A percentile compares a stretch with the other conserved stretches of the same genome.
phyloP scores from a whole-genome alignment of 495 filamentous ascomycete genomes.

The Haplographium delicatum region DNA sequence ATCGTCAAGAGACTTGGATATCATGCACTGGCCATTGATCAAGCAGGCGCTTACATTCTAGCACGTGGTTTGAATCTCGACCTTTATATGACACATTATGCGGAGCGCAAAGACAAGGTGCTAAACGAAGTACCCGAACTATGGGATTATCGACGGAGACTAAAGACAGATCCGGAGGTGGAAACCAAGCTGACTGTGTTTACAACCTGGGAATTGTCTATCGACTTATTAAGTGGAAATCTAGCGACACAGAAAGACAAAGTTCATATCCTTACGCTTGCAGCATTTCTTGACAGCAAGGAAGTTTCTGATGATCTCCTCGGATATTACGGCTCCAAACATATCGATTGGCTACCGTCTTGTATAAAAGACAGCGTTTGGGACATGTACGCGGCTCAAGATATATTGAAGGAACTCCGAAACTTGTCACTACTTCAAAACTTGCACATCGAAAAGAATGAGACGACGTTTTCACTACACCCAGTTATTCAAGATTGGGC shows the following conservation, averaged over 20 bases:
- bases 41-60: slow-evolving; percentile 29
- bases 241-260: slow-evolving; percentile 4
- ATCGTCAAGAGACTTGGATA: slow-evolving; percentile 25
- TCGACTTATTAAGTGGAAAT: slow-evolving; percentile 20
- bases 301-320: slow-evolving; percentile 21
- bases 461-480: slow-evolving; percentile 15
- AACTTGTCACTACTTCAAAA: slow-evolving; percentile 17
- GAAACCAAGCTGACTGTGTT: slow-evolving; percentile 23
- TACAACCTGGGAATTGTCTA: slow-evolving; percentile 34
- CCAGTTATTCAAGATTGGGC: slow-evolving; percentile 23
- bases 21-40: slow-evolving; percentile 30
- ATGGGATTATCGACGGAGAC: slow-evolving; percentile 23
- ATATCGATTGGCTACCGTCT: slow-evolving; percentile 11
- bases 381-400: slow-evolving; percentile 13
- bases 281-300: slow-evolving; percentile 21
- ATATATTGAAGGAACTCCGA: slow-evolving; percentile 13
- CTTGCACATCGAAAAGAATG: not conserved
- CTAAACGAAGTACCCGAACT: slow-evolving; percentile 22
- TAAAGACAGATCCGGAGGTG: not conserved
- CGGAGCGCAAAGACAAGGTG: slow-evolving; percentile 24
- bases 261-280: slow-evolving; percentile 23
- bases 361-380: slow-evolving; percentile 7
- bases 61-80: slow-evolving; percentile 13
- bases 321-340: slow-evolving; percentile 1
- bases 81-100: slow-evolving; percentile 22